Base-by-base conservation (phyloP, 768 basidiomycete genomes). In the Pleurotus ostreatus region DNA sequence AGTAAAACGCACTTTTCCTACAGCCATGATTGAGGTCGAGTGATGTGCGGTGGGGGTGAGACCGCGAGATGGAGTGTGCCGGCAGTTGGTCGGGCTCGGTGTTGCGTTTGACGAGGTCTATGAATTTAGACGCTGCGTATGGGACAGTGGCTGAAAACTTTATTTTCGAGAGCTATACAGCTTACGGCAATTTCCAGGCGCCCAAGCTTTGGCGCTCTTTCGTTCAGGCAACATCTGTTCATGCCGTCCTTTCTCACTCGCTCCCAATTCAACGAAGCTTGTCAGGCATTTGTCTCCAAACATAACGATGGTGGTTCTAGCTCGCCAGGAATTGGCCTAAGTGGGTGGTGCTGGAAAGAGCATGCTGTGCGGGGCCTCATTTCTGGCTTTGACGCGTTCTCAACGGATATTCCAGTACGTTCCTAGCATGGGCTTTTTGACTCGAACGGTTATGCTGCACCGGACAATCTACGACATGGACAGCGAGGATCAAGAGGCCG, bases 1-100 rank as follows among this genome's bases (percentile, higher is more conserved):
- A 46, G 37, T 9, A 44, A 41, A 12, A 56, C 49, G 60, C 20
- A 89, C 90, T 84, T 92, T 92, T 73, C 90, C 90, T 78, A 93
- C 91, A 70, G 90, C 91, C 91, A 93, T 93, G 70, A 64, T 80
- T 72, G 68, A 63, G 65, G 70, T 70, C 61, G 65, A 68, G 63
- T 67, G 57, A 68, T 66, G 61, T 66, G 74, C 72, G 71, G 69
- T 65, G 65, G 64, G 65, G 68, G 63, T 55, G 57, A 62, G 65
- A 73, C 75, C 73, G 75, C 68, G 71, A 65, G 66, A 63, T 69
- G 64, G 65, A 67, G 68, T 62, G 65, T 68, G 74, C 72, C 75
- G 76, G 72, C 66, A 74, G 64, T 76, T 75, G 78, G 73, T 72
- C 71, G 74, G 72, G 77, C 76, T 76, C 68, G 66, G 68, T 73